phyloP scores from a whole-genome alignment of 2,329 filamentous ascomycete genomes.

The Hypoxylon sp. region DNA sequence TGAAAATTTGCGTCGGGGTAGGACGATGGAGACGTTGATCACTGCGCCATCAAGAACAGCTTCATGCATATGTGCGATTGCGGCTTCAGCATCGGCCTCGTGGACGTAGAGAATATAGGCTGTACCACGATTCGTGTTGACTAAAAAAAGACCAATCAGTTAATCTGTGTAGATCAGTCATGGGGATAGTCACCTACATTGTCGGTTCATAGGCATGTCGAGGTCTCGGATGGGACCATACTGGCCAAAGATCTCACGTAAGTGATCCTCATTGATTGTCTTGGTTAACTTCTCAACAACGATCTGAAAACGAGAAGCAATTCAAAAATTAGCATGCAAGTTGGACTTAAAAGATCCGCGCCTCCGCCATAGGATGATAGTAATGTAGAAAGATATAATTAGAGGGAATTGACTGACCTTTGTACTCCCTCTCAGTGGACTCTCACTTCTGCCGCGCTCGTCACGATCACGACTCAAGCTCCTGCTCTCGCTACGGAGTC shows the following conservation, averaged over 20 bases:
- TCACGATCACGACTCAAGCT: slow-evolving; percentile 45
- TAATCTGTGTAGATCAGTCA: neutral
- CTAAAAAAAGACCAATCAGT: slow-evolving; percentile 58
- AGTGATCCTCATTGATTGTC: slow-evolving; percentile 89
- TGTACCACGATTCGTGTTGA: slow-evolving; percentile 90
- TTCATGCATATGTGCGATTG: slow-evolving; percentile 97
- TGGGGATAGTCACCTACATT: slow-evolving; percentile 67
- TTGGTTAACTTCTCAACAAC: slow-evolving; percentile 96
- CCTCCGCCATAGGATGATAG: slow-evolving; percentile 4
- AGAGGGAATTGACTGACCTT: slow-evolving; percentile 44
- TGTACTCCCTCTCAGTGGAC: slow-evolving; percentile 51
- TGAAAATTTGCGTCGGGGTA: slow-evolving; percentile 86
- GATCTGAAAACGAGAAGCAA: slow-evolving; percentile 71
- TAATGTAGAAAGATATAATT: slow-evolving; percentile 5
- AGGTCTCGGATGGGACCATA: slow-evolving; percentile 90
- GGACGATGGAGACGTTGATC: slow-evolving; percentile 88
- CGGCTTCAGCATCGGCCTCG: slow-evolving; percentile 83
- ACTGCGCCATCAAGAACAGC: slow-evolving; percentile 88
- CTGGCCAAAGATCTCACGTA: slow-evolving; percentile 90
- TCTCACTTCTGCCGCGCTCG: slow-evolving; percentile 46
- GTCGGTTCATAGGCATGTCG: slow-evolving; percentile 88
- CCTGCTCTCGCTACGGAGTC: slow-evolving; percentile 46
- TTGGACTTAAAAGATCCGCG: neutral
- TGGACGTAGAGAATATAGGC: slow-evolving; percentile 90
- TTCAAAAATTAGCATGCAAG: slow-evolving; percentile 14